Conservation (phyloP, 2,329 filamentous ascomycete species). For the Chaetomium sp. region DNA sequence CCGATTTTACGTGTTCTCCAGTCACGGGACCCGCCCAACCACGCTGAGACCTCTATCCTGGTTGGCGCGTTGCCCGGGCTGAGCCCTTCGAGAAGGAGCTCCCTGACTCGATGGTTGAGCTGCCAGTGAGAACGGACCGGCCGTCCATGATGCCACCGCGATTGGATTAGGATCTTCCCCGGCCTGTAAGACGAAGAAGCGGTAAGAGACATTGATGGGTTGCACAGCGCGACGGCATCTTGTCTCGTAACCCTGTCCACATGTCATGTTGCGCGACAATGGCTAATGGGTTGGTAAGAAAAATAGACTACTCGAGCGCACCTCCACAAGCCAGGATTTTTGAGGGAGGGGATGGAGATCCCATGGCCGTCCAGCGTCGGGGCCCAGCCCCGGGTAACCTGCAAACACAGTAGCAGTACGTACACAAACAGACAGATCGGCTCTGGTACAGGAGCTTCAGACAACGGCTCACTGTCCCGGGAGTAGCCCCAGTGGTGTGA, state of each 20-base stretch:
- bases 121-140: conserved; percentile 28
- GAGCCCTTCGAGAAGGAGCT: not conserved
- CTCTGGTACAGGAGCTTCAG: not conserved
- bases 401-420: too few species aligned
- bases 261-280: not conserved
- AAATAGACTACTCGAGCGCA: not conserved
- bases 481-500: not conserved
- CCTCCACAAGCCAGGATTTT: not conserved
- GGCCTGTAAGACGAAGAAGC: conserved; percentile 27
- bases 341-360: too few species aligned
- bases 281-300: conserved; percentile 3
- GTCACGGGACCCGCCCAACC: conserved; percentile 32
- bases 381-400: too few species aligned
- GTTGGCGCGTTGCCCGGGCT: conserved; percentile 7
- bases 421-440: not conserved
- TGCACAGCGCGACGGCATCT: conserved; percentile 17
- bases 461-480: not conserved
- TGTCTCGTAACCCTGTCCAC: not conserved
- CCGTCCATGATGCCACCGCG: conserved; percentile 26
- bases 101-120: conserved; percentile 6
- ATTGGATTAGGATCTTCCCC: conserved; percentile 22
- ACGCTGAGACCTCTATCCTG: conserved; percentile 4
- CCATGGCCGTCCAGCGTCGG: not conserved
- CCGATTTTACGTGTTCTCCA: conserved; percentile 33
- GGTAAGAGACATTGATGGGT: conserved; percentile 28